Conservation (phyloP, 2,329 filamentous ascomycete genomes). For the Cucurbitaria berberidis region DNA sequence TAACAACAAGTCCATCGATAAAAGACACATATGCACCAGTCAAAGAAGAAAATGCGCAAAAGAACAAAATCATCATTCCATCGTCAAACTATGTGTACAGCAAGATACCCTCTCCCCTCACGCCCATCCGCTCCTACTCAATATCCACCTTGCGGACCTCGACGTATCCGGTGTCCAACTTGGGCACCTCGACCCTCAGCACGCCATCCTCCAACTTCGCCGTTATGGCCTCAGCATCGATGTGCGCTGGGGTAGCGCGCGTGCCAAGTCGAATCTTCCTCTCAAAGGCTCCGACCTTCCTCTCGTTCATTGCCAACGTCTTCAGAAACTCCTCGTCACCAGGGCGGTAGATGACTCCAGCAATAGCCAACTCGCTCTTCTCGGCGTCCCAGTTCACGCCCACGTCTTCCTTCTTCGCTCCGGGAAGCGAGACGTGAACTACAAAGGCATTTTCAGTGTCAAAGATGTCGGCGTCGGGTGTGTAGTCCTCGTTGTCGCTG, state of each 20-base stretch:
- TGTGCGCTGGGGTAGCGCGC: slow-evolving; percentile 61
- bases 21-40: too few species aligned
- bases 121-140: slow-evolving; percentile 49
- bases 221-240: slow-evolving; percentile 71
- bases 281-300: slow-evolving; percentile 77
- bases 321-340: slow-evolving; percentile 72
- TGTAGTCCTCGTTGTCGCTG: slow-evolving; percentile 54
- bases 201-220: slow-evolving; percentile 82
- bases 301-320: slow-evolving; percentile 68
- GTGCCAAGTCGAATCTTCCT: slow-evolving; percentile 68
- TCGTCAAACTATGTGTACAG: not conserved
- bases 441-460: slow-evolving; percentile 67
- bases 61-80: not conserved
- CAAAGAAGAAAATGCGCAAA: too few species aligned
- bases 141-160: slow-evolving; percentile 61
- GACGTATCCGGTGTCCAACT: slow-evolving; percentile 66
- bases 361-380: slow-evolving; percentile 67
- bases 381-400: slow-evolving; percentile 78
- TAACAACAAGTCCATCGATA: not conserved
- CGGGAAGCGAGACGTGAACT: slow-evolving; percentile 75
- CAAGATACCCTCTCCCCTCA: not conserved
- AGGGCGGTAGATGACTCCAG: slow-evolving; percentile 75
- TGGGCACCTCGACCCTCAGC: slow-evolving; percentile 77
- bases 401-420: slow-evolving; percentile 79
- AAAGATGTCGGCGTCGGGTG: slow-evolving; percentile 77